Conservation (phyloP, 2,329 filamentous ascomycete species). For the Cladosporium halotolerans region DNA sequence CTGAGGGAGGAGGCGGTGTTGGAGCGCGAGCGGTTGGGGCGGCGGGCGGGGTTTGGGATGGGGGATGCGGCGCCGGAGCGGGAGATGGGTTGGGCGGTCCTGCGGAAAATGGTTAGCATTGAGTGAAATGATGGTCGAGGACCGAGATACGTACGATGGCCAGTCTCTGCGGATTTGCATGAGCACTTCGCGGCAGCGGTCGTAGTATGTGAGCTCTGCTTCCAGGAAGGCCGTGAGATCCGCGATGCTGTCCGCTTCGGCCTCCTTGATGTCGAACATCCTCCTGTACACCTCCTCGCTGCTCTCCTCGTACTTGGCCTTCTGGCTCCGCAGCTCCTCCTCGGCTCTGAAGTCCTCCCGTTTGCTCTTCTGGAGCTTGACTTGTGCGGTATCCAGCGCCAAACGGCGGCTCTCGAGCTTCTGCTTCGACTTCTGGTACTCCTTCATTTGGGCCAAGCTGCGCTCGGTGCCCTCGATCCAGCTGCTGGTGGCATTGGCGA, state of each 20-base stretch:
- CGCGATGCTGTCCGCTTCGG: constrained; percentile 73
- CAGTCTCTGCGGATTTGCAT: constrained; percentile 62
- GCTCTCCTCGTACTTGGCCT: constrained; percentile 93
- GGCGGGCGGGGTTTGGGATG: constrained; percentile 30
- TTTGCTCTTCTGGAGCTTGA: constrained; percentile 89
- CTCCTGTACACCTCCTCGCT: constrained; percentile 84
- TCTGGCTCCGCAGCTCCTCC: constrained; percentile 83
- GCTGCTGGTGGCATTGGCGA: constrained; percentile 66
- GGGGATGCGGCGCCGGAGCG: constrained; percentile 25
- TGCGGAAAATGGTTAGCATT: constrained; percentile 6
- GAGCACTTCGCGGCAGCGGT: constrained; percentile 81
- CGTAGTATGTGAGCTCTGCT: constrained; percentile 83
- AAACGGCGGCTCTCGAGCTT: constrained; percentile 87
- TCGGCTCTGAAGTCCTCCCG: constrained; percentile 90
- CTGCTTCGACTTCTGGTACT: constrained; percentile 87
- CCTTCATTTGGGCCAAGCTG: constrained; percentile 90
- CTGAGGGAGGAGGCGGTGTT: constrained; percentile 59
- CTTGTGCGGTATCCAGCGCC: constrained; percentile 82
- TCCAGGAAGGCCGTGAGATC: constrained; percentile 80
- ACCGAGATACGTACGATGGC: constrained; percentile 50
- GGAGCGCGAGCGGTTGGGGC: constrained; percentile 50
- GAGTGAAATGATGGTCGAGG: not conserved
- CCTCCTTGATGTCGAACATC: constrained; percentile 95
- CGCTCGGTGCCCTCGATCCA: constrained; percentile 92
- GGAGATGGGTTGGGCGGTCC: constrained; percentile 16